Conservation (phyloP, 805 yeast genomes). For the Saccharomyces kudriavzevii region DNA sequence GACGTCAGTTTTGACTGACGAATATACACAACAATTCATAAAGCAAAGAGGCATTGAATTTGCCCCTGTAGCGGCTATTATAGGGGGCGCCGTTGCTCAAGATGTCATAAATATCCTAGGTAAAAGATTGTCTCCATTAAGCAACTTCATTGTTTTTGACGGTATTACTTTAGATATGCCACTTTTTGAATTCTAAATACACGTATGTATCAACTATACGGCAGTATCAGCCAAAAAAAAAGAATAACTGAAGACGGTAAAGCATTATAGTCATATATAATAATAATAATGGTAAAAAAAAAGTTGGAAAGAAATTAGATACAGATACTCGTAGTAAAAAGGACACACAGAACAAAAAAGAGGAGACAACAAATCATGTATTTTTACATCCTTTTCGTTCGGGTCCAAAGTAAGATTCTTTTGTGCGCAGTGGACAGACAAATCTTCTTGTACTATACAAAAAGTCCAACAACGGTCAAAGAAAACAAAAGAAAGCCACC, state of each 20-base stretch:
- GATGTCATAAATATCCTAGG: constrained; percentile 80
- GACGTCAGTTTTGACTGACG: constrained; percentile 34
- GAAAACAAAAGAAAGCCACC: background rate
- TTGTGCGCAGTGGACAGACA: background rate
- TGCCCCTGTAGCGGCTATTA: constrained; percentile 74
- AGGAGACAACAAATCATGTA: background rate
- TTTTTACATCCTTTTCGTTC: background rate
- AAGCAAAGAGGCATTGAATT: constrained; percentile 54
- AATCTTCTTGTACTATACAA: background rate
- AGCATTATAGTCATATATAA: background rate
- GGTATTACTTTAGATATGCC: constrained; percentile 69
- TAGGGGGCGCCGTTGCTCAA: constrained; percentile 88
- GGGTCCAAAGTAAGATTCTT: background rate
- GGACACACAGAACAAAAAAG: background rate
- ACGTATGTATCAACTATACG: background rate
- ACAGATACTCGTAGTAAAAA: background rate
- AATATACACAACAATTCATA: constrained; percentile 34
- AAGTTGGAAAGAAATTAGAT: background rate
- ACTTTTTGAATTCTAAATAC: constrained; percentile 40
- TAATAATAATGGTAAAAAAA: background rate
- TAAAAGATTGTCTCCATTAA: constrained; percentile 68
- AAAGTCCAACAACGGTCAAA: background rate
- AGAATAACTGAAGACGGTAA: background rate
- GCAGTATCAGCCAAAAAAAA: background rate
- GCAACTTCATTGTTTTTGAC: constrained; percentile 72